A percentile compares a stretch with the other conserved stretches of the same genome.
Conservation (phyloP, 2,329 filamentous ascomycete species). For the Cladosporium sp. region DNA sequence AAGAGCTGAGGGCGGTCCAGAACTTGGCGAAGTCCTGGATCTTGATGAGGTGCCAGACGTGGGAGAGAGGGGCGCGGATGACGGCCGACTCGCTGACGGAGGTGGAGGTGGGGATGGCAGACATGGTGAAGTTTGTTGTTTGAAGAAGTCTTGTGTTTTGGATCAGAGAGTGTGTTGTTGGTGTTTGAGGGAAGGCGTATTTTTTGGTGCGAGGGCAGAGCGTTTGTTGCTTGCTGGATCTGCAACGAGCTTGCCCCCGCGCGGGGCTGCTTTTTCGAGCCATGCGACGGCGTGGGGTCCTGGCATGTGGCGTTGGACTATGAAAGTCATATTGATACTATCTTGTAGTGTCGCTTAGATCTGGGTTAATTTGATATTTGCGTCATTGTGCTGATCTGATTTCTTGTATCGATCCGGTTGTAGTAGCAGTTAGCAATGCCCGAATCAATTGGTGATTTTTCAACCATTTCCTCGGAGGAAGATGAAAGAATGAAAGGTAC, state of each 20-base stretch:
- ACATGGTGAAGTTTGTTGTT: not conserved
- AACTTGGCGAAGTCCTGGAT: constrained; percentile 65
- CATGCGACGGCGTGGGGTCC: no score
- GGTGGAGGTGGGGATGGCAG: constrained; percentile 59
- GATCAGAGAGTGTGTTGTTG: constrained; percentile 1
- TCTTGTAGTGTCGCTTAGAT: no score
- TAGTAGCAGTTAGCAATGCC: no score
- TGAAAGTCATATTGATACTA: no score
- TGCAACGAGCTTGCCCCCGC: constrained; percentile 8
- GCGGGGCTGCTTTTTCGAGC: not conserved
- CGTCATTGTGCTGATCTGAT: no score
- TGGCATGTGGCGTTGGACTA: no score
- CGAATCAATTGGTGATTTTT: no score
- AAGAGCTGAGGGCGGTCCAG: constrained; percentile 59
- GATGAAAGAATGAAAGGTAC: no score
- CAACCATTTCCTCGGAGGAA: no score
- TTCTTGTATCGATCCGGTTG: no score
- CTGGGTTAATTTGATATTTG: no score
- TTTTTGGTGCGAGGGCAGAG: not conserved
- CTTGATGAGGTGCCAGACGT: constrained; percentile 73
- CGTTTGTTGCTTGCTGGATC: not conserved
- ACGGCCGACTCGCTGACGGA: constrained; percentile 64
- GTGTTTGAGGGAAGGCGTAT: not conserved
- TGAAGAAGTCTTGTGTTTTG: not conserved
- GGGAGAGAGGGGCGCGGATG: constrained; percentile 61